Evolutionary conservation across 2,329 filamentous ascomycete species (phyloP), one percentile per base, ranked within the genome.

Genomic region (Trichoderma sp.): DNA sequence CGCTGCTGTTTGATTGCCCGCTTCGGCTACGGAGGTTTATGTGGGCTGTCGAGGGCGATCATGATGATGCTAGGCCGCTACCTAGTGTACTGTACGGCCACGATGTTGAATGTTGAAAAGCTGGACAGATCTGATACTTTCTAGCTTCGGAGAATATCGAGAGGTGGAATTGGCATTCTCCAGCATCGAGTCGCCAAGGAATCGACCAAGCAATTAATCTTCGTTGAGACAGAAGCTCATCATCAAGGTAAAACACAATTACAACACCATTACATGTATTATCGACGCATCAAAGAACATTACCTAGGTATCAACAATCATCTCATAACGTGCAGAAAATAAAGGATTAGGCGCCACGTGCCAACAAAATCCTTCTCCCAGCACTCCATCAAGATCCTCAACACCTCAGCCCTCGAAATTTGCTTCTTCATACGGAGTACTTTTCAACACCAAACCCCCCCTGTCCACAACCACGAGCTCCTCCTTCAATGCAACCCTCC

Each of bases 21-120:
- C 30, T 28, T 34, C n/a, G 14, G 28, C 50, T 52, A 52, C 50
- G 50, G 50, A 34, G 26, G 50, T 30, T 34, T 52, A 52, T 52
- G 50, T 34, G 50, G 50, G 50, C 50, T 52, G 9, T 52, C 17
- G 50, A 26, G 50, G 50, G 50, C 50, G 50, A 52, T 52, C 50
- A 52, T 7, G 50, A 34, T 52, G 50, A n/a, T 30, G 48, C 48
- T 28, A 51, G 15, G 3, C 4, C 5, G 15, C 17, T 24, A 26
- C 19, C 19, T 50, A 50, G 19, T 24, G n/a, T 28, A 26, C 3
- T n/a, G 28, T 26, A 5, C 3, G 17, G 26, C 50, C 10, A 17
- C n/a, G 12, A 7, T 30, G 9, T 30, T 30, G 1, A 17, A 5
- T 2, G 3, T 30, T 51, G 10, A 17, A 52, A n/a, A 30, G 30